These are phyloP conservation scores for Phytophthora aleatoria DNA, from an alignment of 352 stramenopile genomes.

Conservation along the genomic window DNA sequence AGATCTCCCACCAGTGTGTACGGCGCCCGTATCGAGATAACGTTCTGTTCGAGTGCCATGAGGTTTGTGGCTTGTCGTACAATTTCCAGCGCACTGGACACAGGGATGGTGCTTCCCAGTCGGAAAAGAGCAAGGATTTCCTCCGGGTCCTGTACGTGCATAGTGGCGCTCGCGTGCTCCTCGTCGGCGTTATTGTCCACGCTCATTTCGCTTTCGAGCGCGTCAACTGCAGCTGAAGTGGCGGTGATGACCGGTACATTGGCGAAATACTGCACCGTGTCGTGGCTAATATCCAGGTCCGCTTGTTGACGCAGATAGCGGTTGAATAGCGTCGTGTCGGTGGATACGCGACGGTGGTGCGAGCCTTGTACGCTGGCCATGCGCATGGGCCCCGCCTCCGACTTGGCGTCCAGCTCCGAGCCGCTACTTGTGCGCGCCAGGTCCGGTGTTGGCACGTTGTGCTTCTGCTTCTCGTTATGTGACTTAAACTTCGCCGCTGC, in stretches of 20 bases:
- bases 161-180: slow-evolving; percentile 16
- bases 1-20: slow-evolving; percentile 86
- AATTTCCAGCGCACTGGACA: slow-evolving; percentile 59
- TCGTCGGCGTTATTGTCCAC: slow-evolving; percentile 42
- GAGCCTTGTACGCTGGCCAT: slow-evolving; percentile 54
- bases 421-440: slow-evolving; percentile 25
- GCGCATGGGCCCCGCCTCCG: slow-evolving; percentile 59
- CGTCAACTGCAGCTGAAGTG: slow-evolving; percentile 20
- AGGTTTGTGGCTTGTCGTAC: slow-evolving; percentile 60
- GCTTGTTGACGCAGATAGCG: slow-evolving; percentile 62
- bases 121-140: slow-evolving; percentile 41
- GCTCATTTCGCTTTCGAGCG: slow-evolving; percentile 36
- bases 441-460: slow-evolving; percentile 5
- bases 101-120: slow-evolving; percentile 48
- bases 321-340: slow-evolving; percentile 73
- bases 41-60: slow-evolving; percentile 65
- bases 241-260: slow-evolving; percentile 49
- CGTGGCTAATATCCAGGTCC: slow-evolving; percentile 55
- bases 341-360: slow-evolving; percentile 75
- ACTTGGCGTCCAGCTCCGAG: slow-evolving; percentile 31
- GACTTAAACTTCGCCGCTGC: slow-evolving; percentile 19
- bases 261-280: slow-evolving; percentile 64
- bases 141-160: slow-evolving; percentile 34
- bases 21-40: slow-evolving; percentile 52
- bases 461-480: slow-evolving; percentile 11